Conservation (phyloP, 169 alveolate genomes). For the Amoebophrya sp. region DNA sequence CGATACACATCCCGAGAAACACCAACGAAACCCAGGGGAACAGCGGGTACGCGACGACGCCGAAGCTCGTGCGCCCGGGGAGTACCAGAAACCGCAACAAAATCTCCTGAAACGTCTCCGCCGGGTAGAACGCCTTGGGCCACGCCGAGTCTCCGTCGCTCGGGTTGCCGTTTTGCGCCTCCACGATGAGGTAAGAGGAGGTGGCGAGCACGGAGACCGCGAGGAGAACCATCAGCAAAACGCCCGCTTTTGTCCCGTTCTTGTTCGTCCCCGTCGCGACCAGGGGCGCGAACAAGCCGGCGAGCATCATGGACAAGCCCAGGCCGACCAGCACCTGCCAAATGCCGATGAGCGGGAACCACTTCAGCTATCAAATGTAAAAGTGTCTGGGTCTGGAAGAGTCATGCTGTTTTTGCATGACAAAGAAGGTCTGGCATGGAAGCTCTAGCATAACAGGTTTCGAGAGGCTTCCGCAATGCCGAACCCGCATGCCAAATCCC, state of each 20-base stretch:
- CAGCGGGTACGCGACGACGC: background rate
- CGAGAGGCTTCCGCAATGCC: too few species aligned
- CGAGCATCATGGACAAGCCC: background rate
- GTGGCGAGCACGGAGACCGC: background rate
- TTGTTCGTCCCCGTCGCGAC: background rate
- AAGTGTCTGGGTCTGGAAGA: too few species aligned
- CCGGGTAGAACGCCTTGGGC: background rate
- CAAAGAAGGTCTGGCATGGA: too few species aligned
- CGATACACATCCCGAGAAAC: background rate
- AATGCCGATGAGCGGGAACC: too few species aligned
- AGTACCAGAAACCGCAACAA: background rate
- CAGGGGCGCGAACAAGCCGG: background rate
- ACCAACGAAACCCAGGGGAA: background rate
- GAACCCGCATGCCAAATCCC: too few species aligned
- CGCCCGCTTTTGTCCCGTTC: too few species aligned
- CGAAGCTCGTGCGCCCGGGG: background rate
- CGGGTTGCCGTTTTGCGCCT: background rate
- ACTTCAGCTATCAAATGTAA: too few species aligned
- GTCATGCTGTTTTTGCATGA: too few species aligned
- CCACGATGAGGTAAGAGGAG: background rate
- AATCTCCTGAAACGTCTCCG: background rate
- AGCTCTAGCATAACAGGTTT: too few species aligned
- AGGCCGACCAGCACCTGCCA: constrained; percentile 12
- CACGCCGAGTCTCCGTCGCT: background rate
- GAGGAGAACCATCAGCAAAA: background rate